These are phyloP conservation scores for Bolboschoenoplectus hybrid DNA, from an alignment of 202 grass and related monocot genomes.

Conservation along the genomic window DNA sequence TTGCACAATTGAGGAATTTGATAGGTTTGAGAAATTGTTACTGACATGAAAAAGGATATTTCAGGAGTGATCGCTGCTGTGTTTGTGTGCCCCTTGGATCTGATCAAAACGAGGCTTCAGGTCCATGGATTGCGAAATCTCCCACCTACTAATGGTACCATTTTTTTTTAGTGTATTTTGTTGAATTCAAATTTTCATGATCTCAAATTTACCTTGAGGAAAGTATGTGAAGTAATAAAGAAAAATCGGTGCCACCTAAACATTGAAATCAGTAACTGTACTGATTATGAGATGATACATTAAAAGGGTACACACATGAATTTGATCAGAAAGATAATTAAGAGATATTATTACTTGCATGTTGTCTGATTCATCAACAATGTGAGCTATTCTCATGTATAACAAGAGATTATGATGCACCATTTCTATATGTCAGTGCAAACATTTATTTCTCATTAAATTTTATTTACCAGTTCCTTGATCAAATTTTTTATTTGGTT, in stretches of 20 bases:
- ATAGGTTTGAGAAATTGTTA: conserved; percentile 6
- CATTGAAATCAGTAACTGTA: neutral
- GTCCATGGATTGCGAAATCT: conserved; percentile 62
- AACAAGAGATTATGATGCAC: conserved; percentile 17
- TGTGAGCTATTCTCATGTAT: conserved; percentile 14
- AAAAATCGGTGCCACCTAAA: neutral
- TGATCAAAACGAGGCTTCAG: conserved; percentile 88
- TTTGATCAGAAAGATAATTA: neutral
- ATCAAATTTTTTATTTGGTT: conserved; percentile 36
- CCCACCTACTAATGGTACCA: conserved; percentile 26
- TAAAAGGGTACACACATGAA: neutral
- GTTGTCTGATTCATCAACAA: conserved; percentile 16
- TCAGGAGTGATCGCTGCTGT: conserved; percentile 76
- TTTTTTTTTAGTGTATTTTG: conserved; percentile 2
- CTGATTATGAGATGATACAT: neutral
- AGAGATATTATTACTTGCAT: neutral
- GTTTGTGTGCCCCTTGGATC: conserved; percentile 81
- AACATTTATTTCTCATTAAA: neutral
- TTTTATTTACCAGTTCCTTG: neutral
- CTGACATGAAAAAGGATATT: neutral
- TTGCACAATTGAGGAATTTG: conserved; percentile 29
- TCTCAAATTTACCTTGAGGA: neutral
- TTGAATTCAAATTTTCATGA: conserved; percentile 5
- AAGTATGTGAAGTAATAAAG: neutral
- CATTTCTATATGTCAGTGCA: conserved; percentile 2